Evolutionary conservation across 306 rosid genomes (phyloP), one percentile per base, ranked within the genome.

Genomic region (Corylus americana): DNA sequence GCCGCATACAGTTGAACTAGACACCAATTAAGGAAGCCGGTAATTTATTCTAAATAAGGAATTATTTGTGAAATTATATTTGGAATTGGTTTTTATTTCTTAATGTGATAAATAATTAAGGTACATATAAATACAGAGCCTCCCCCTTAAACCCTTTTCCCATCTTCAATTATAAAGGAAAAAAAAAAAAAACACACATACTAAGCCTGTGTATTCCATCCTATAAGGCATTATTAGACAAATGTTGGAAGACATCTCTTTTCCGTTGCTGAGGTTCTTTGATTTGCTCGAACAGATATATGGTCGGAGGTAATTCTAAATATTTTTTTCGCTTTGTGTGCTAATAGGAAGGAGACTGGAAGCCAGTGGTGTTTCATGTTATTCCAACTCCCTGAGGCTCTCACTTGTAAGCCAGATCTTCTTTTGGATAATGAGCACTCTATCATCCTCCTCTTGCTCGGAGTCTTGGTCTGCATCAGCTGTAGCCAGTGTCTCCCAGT

Each of bases 351-450:
- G 45, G 68, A 69, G 78, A 81, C 7, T 31, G 58, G 55, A 31
- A 57, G 53, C 55, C 49, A 49, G 29, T 8, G 7, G 73, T 49
- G 47, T 48, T 44, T 75, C 78, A 73, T 74, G 25, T 71, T 88
- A 90, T 86, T 89, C 89, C 18, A 88, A 74, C 55, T 59, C 92
- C 85, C 88, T 83, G 61, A 91, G 69, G 75, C 92, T 92, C 75
- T 89, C 87, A 14, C 88, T 85, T 74, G 97, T 95, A 73, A 90
- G 80, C 98, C 98, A 91, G 68, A 90, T 82, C 90, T 95, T 92
- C 93, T 95, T 95, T 80, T 90, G 98, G 88, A 92, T 74, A 17
- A 95, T 80, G 8, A 91, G 77, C 74, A 95, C 86, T 47, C 78
- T 80, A 4, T 89, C 90, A 27, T 90, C 97, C 10, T 80, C 86